Evolutionary conservation across 164 flowering plant species (phyloP), one percentile per base, ranked within the genome.

Genomic region (Sedum album): DNA sequence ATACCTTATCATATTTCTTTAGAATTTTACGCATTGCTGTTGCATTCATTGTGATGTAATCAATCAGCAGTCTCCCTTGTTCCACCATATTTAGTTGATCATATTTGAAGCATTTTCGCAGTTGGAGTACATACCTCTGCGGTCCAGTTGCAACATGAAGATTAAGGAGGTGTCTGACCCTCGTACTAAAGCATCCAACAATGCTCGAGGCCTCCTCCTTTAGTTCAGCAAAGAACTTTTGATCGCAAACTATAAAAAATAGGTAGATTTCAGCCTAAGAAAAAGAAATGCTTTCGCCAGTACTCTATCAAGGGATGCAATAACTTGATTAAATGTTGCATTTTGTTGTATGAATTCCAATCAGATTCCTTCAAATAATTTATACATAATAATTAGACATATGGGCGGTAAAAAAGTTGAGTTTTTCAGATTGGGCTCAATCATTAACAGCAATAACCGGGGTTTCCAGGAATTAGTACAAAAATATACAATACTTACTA

Each of bases 1-100:
- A 75, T 83, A 89, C 98, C 69, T 90, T 93, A 69, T 93, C 98
- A 71, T 93, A 93, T 72, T 93, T 93, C 86, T 91, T 89, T 31
- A 93, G 88, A 67, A 93, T 88, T 79, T 93, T 93, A 66, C 82
- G 81, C 26, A 90, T 84, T 23, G 98, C 98, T 69, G 81, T 79
- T 60, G 98, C 97, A 78, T 93, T 93, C 95, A 90, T 89, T 15
- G 82, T 77, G 51, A 82, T 80, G 77, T 88, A 90, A 60, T 90
- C 83, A 6, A 88, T 82, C 76, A 93, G 66, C 79, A 84, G 75
- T 60, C 73, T 76, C 33, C 88, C 89, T 73, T 90, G 82, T 74
- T 85, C 74, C 21, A 76, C 72, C 83, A 82, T 66, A 42, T 71
- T 48, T 72, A 75, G 82, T 13, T 79, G 74, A 71, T 85, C 84